These are phyloP conservation scores for Wickerhamomyces tratensis DNA, from an alignment of 805 yeast species.

Conservation along the genomic window DNA sequence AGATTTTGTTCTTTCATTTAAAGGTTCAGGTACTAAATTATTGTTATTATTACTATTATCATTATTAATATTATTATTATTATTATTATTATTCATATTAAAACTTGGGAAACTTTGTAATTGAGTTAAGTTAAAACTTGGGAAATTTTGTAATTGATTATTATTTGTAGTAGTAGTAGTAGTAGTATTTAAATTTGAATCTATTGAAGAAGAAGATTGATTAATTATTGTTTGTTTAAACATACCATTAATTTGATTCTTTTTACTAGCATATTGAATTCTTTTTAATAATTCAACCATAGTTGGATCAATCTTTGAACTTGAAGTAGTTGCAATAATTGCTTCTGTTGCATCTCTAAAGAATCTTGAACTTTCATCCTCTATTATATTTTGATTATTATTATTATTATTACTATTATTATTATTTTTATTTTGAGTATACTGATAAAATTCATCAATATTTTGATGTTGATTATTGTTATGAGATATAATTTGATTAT, in stretches of 20 bases:
- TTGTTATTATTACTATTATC: neutral
- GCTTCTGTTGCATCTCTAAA: conserved; percentile 55
- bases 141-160: conserved; percentile 5
- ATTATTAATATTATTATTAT: neutral
- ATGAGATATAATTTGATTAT: too few relatives aligned
- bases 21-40: neutral
- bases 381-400: neutral
- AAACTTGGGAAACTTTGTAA: conserved; percentile 11
- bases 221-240: neutral
- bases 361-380: conserved; percentile 43
- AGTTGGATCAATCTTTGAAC: conserved; percentile 49
- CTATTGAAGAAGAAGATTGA: neutral
- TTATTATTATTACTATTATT: too few relatives aligned
- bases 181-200: too few relatives aligned
- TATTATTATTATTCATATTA: neutral
- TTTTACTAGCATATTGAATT: conserved; percentile 37
- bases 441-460: too few relatives aligned
- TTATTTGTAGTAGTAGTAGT: too few relatives aligned
- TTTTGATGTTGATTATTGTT: too few relatives aligned
- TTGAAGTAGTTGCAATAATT: conserved; percentile 39
- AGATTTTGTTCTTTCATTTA: too few relatives aligned
- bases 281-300: conserved; percentile 48
- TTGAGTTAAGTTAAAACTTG: conserved; percentile 18
- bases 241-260: neutral
- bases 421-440: too few relatives aligned